Evolutionary conservation across 1,139 yeast species (phyloP).

Genomic region (Meyerozyma guilliermondii): DNA sequence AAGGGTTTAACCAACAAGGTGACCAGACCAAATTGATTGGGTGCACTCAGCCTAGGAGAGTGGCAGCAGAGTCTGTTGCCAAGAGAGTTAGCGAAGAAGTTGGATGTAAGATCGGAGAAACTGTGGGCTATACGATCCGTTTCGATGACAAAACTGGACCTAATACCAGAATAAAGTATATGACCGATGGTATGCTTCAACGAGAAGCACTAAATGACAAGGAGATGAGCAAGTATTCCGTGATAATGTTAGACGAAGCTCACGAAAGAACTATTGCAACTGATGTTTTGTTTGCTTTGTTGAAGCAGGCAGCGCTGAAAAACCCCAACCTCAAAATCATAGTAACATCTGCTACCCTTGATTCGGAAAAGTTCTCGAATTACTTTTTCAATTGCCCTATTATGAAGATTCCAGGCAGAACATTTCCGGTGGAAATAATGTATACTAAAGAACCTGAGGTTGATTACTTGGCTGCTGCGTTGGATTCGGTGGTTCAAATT

Average conservation of each 20-base stretch:
- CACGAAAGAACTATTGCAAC: constrained; percentile 95
- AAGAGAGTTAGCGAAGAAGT: constrained; percentile 64
- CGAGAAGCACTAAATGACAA: constrained; percentile 80
- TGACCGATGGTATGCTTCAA: constrained; percentile 93
- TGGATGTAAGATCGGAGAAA: constrained; percentile 52
- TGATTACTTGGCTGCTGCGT: constrained; percentile 78
- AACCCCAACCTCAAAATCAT: constrained; percentile 77
- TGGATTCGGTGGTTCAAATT: constrained; percentile 78
- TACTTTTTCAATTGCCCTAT: constrained; percentile 81
- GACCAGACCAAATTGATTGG: constrained; percentile 47
- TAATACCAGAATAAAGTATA: constrained; percentile 59
- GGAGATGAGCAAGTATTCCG: constrained; percentile 65
- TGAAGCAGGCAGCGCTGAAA: constrained; percentile 63
- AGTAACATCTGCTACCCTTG: constrained; percentile 90
- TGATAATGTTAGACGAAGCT: constrained; percentile 90
- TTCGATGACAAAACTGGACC: constrained; percentile 57
- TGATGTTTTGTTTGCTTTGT: constrained; percentile 81
- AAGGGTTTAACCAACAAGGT: constrained; percentile 22
- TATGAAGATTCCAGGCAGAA: constrained; percentile 79
- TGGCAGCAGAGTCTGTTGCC: constrained; percentile 69
- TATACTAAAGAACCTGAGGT: constrained; percentile 78
- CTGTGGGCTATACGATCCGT: constrained; percentile 64
- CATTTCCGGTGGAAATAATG: constrained; percentile 79
- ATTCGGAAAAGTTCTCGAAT: constrained; percentile 72
- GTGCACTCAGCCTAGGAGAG: constrained; percentile 72